Percentiles rank a stretch among this genome's conserved stretches.
These are phyloP conservation scores for Boechera stricta DNA, from an alignment of 345 rosid genomes.

Conservation along the genomic window DNA sequence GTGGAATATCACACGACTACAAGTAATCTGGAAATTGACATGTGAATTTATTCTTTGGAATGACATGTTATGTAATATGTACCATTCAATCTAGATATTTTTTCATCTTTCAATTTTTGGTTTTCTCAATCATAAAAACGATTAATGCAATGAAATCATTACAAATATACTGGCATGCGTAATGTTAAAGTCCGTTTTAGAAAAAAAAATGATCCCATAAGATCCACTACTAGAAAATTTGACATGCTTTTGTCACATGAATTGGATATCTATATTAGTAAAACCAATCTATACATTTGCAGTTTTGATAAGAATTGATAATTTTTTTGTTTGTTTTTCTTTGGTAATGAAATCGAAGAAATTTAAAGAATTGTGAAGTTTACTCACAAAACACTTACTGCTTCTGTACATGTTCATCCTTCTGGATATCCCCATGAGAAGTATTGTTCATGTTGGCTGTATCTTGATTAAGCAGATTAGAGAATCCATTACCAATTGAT, in stretches of 20 bases:
- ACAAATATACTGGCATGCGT: not conserved
- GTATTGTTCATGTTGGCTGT: constrained; percentile 55
- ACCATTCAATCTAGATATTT: constrained; percentile 22
- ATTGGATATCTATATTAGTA: constrained; percentile 5
- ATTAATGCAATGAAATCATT: not conserved
- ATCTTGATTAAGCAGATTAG: constrained; percentile 64
- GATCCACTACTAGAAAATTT: not conserved
- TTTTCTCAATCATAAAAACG: not conserved
- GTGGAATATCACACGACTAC: constrained; percentile 20
- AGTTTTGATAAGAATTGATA: not conserved
- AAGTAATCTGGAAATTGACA: constrained; percentile 37
- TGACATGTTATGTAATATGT: constrained; percentile 3
- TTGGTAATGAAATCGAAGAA: constrained; percentile 20
- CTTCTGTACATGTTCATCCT: constrained; percentile 46
- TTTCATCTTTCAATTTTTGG: not conserved
- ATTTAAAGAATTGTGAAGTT: constrained; percentile 24
- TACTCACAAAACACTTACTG: constrained; percentile 48
- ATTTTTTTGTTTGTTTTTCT: not conserved
- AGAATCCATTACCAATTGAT: constrained; percentile 82
- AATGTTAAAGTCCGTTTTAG: not conserved
- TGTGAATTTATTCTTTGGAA: not conserved
- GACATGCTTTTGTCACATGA: not conserved
- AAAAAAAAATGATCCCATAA: not conserved
- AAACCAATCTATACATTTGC: constrained; percentile 31
- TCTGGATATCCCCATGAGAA: constrained; percentile 41